A percentile compares a stretch with the other conserved stretches of the same genome.
These are phyloP conservation scores for Lactifluus rugatus DNA, from an alignment of 768 basidiomycete species.

Conservation along the genomic window DNA sequence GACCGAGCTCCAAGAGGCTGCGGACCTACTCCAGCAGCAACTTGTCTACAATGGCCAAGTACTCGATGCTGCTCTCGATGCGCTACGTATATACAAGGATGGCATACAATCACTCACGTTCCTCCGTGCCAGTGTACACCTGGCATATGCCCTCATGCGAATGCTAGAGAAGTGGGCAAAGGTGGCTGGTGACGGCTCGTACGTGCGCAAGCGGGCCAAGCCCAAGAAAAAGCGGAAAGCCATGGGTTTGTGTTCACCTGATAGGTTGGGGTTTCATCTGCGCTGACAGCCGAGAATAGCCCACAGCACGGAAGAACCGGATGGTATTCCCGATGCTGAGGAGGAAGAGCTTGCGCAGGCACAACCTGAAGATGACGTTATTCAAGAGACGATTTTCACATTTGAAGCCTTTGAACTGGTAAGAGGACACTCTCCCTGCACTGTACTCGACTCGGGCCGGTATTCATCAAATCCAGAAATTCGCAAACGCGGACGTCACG, in stretches of 20 bases:
- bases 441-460: background rate
- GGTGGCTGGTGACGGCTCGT: conserved; percentile 43
- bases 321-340: conserved; percentile 52
- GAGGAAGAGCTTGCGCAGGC: conserved; percentile 47
- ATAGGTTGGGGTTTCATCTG: background rate
- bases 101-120: conserved; percentile 73
- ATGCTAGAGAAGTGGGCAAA: conserved; percentile 89
- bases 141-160: conserved; percentile 75
- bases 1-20: conserved; percentile 49
- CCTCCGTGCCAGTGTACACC: conserved; percentile 76
- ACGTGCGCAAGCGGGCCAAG: conserved; percentile 66
- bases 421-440: conserved; percentile 23
- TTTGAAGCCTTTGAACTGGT: conserved; percentile 90
- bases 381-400: conserved; percentile 81
- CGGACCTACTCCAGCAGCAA: conserved; percentile 76
- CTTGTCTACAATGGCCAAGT: conserved; percentile 94
- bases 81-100: conserved; percentile 67
- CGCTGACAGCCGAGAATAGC: background rate
- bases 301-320: conserved; percentile 27
- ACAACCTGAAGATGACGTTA: conserved; percentile 40
- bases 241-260: conserved; percentile 21
- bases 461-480: conserved; percentile 49
- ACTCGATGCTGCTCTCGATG: conserved; percentile 77
- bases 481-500: conserved; percentile 78
- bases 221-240: conserved; percentile 38